phyloP scores from a whole-genome alignment of 1,284 basidiomycete species.

The Hemileia vastatrix region DNA sequence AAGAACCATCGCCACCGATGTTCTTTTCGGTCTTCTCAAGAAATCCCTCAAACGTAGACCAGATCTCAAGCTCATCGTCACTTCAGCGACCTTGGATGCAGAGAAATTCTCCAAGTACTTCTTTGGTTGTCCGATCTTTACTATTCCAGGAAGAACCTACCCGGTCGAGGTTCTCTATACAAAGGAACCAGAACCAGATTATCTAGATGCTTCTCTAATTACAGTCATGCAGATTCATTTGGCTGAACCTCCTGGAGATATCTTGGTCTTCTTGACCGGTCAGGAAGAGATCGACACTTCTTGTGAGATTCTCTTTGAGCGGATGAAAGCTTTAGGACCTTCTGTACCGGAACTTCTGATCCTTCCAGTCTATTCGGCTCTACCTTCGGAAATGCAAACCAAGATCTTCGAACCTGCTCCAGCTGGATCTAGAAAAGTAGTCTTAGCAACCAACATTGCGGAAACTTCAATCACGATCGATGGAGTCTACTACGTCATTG shows the following conservation, averaged over 20 bases:
- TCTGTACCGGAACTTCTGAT: conserved; percentile 95
- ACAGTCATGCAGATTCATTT: conserved; percentile 99
- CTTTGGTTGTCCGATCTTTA: conserved; percentile 96
- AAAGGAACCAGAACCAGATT: conserved; percentile 96
- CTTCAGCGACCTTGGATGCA: conserved; percentile 92
- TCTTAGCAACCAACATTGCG: conserved; percentile 96
- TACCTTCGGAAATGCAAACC: conserved; percentile 94
- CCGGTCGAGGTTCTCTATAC: conserved; percentile 95
- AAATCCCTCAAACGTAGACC: conserved; percentile 88
- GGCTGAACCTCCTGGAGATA: conserved; percentile 89
- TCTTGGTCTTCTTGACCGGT: conserved; percentile 92
- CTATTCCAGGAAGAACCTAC: conserved; percentile 92
- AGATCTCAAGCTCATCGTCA: conserved; percentile 94
- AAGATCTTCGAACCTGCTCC: conserved; percentile 95
- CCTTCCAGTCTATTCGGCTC: conserved; percentile 90
- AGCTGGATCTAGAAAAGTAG: conserved; percentile 89
- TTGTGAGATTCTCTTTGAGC: conserved; percentile 91
- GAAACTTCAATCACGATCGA: conserved; percentile 97
- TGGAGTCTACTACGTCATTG: conserved; percentile 96
- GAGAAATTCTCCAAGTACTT: conserved; percentile 99
- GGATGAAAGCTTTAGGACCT: conserved; percentile 92
- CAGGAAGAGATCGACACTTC: conserved; percentile 97
- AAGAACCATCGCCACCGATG: conserved; percentile 92
- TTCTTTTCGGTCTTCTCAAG: conserved; percentile 88
- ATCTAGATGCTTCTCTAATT: conserved; percentile 92